Conservation (phyloP, 2,329 filamentous ascomycete species). For the Coniochaeta ligniaria region DNA sequence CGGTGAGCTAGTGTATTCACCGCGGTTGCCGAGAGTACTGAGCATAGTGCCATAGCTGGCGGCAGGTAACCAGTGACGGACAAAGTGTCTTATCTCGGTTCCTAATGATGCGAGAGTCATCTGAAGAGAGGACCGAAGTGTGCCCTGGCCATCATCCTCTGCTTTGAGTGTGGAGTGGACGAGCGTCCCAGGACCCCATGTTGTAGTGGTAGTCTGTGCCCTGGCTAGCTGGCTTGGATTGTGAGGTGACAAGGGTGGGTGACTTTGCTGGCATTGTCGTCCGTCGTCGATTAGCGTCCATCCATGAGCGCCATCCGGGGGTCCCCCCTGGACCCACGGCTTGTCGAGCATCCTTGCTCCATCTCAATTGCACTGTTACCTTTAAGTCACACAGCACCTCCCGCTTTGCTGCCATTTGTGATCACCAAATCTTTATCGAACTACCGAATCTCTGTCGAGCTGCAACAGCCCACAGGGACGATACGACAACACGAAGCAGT, state of each 20-base stretch:
- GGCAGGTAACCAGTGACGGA: not conserved
- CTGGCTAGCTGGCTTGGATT: constrained; percentile 8
- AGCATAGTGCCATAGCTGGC: no score
- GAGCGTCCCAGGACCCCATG: constrained; percentile 5
- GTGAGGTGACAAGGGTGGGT: constrained; percentile 12
- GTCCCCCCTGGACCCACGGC: constrained; percentile 17
- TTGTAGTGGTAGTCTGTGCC: constrained; percentile 15
- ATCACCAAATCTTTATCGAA: constrained; percentile 24
- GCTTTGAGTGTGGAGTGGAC: not conserved
- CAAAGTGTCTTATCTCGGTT: not conserved
- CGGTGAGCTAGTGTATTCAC: not conserved
- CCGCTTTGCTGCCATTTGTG: constrained; percentile 26
- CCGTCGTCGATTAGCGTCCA: constrained; percentile 19
- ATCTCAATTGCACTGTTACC: constrained; percentile 35
- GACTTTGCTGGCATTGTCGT: constrained; percentile 16
- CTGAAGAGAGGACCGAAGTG: no score
- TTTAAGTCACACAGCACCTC: constrained; percentile 44
- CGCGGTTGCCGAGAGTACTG: not conserved
- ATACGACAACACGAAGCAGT: not conserved
- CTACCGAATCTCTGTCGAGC: constrained; percentile 9
- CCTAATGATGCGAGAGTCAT: not conserved
- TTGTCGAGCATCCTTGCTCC: constrained; percentile 23
- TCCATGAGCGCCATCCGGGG: constrained; percentile 15
- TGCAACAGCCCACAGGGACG: not conserved
- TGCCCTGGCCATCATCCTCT: not conserved